Evolutionary conservation across 768 basidiomycete species (phyloP).

Genomic region (Boletus rubroflammeus): DNA sequence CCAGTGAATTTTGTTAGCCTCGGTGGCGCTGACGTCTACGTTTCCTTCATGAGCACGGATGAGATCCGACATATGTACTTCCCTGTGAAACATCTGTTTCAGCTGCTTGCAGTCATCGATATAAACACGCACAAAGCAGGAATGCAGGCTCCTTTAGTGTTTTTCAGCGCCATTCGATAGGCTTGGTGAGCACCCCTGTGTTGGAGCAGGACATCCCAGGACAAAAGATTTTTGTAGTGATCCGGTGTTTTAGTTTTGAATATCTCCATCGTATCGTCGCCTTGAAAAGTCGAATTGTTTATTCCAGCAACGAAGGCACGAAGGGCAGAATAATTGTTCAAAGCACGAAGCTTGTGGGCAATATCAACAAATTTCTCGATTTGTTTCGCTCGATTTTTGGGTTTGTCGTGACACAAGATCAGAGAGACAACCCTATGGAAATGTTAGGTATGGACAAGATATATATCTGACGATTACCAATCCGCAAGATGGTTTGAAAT

Average conservation of each 20-base stretch:
- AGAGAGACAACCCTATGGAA: constrained; percentile 78
- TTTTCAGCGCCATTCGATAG: constrained; percentile 86
- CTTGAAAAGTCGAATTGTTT: constrained; percentile 74
- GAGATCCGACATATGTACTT: constrained; percentile 88
- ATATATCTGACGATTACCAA: constrained; percentile 49
- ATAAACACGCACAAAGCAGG: constrained; percentile 65
- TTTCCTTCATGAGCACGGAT: constrained; percentile 87
- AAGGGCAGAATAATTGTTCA: constrained; percentile 92
- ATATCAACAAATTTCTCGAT: constrained; percentile 89
- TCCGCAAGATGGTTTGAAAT: constrained; percentile 81
- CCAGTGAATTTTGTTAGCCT: constrained; percentile 84
- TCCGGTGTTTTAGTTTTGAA: constrained; percentile 67
- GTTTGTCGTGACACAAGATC: constrained; percentile 82
- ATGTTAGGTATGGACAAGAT: constrained; percentile 1
- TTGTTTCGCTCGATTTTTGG: constrained; percentile 69
- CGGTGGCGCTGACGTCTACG: constrained; percentile 60
- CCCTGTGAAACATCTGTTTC: constrained; percentile 46
- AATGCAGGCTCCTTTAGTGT: constrained; percentile 82
- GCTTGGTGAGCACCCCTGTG: constrained; percentile 79
- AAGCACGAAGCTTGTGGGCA: constrained; percentile 69
- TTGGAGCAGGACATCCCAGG: constrained; percentile 82
- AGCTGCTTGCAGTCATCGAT: constrained; percentile 1
- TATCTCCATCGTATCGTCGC: constrained; percentile 71
- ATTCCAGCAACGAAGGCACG: constrained; percentile 95
- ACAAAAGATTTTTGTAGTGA: constrained; percentile 71